Base-by-base conservation (phyloP, 73 alveolate genomes). In the Urostyla sp. region DNA sequence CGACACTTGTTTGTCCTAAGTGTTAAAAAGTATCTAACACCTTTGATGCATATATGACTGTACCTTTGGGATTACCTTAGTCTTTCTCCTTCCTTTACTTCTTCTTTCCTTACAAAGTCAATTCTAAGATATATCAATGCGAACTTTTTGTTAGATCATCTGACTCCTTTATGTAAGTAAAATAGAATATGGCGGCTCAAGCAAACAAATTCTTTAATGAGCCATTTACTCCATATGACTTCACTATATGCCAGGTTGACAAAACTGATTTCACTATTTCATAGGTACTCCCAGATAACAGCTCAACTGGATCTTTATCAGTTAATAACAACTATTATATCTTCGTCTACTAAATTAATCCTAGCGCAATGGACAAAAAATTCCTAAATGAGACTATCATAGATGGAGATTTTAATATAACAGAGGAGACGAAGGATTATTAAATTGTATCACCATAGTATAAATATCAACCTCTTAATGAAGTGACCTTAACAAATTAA, bases 11-110 rank as follows among this genome's bases (percentile, higher is more conserved):
- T 46, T 97, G 99, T 87, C 96, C 98, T 26, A 63, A 87, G 5
- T 97, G 99, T 63, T 57, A 67, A 8, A 88, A 72, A 52, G 75
- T 90, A 28, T 91, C 98, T 11, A 87, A 93, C 18, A 92, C 99
- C 10, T 97, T 94, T 87, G 99, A 97, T 78, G 97, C 99, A 24
- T 97, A 83, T 90, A 84, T 89, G 91, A 84, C 88, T 75, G 51
- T 96, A 30, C 90, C 98, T 13, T 87, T 97, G 59, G 98, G 98
- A 49, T 95, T 97, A 40, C 99, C 99, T 0, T 72, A 72, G 35
- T 73, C 67, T 13, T 53, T 80, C 16, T 26, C 11, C 20, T 37
- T 30, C 36, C 46, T 44, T 30, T 75, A 49, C 52, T 75, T 21
- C 85, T 81, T 52, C 80, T 46, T 67, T 28, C 72, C 57, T 4